Conservation (phyloP, 23 red algal genomes). For the Gracilariopsis chorda region DNA sequence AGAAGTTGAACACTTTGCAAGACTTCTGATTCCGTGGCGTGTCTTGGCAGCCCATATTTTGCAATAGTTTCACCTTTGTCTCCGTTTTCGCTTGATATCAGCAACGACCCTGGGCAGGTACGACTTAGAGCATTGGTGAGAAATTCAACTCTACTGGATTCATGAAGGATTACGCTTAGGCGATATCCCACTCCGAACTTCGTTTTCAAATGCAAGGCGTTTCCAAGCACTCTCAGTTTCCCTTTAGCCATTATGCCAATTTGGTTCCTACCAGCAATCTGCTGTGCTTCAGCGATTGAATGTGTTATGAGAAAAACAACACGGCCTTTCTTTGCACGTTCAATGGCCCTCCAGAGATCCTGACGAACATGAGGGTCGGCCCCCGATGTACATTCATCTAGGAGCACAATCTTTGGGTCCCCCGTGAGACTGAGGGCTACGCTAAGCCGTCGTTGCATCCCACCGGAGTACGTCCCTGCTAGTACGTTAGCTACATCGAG, state of each 20-base stretch:
- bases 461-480: constrained; percentile 80
- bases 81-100: background rate
- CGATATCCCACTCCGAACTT: constrained; percentile 90
- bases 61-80: constrained; percentile 36
- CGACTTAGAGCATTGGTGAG: background rate
- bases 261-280: constrained; percentile 60
- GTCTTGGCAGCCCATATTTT: constrained; percentile 16
- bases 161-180: constrained; percentile 29
- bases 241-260: constrained; percentile 95
- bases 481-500: constrained; percentile 27
- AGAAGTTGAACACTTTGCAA: constrained; percentile 18
- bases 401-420: constrained; percentile 87
- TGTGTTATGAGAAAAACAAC: constrained; percentile 89
- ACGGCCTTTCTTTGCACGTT: constrained; percentile 76
- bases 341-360: constrained; percentile 85
- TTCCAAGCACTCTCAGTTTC: constrained; percentile 74
- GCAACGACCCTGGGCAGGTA: background rate
- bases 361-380: constrained; percentile 78
- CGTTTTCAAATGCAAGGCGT: constrained; percentile 78
- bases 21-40: constrained; percentile 12
- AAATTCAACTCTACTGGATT: background rate
- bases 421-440: constrained; percentile 85
- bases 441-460: constrained; percentile 89
- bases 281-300: constrained; percentile 92
- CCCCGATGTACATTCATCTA: constrained; percentile 91